Evolutionary conservation across 2,329 filamentous ascomycete species (phyloP).

Genomic region (Elsinoe fawcettii): DNA sequence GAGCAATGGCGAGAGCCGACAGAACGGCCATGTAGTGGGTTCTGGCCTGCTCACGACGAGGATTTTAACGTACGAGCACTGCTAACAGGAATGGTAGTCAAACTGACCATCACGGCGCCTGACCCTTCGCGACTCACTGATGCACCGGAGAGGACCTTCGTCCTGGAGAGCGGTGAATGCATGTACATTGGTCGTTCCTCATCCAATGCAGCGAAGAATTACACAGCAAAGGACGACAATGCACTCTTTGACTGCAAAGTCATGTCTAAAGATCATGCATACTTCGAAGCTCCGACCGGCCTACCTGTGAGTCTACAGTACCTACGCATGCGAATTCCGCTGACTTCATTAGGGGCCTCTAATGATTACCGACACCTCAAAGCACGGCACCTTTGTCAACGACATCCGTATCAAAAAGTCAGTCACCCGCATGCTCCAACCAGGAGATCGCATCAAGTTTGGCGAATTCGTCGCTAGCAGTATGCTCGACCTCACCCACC

Average conservation of each 20-base stretch:
- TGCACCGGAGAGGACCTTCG: constrained; percentile 25
- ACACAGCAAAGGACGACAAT: constrained; percentile 24
- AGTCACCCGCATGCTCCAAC: constrained; percentile 19
- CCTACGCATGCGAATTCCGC: background rate
- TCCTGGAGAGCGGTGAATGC: constrained; percentile 23
- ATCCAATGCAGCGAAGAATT: constrained; percentile 31
- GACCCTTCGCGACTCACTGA: background rate
- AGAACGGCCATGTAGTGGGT: background rate
- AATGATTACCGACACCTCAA: constrained; percentile 27
- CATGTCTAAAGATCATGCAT: constrained; percentile 30
- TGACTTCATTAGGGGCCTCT: constrained; percentile 18
- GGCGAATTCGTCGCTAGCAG: constrained; percentile 23
- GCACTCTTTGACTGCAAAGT: constrained; percentile 32
- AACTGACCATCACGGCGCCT: background rate
- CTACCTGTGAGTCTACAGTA: constrained; percentile 6
- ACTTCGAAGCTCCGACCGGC: constrained; percentile 20
- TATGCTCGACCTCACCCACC: background rate
- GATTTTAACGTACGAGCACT: background rate
- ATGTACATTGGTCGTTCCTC: constrained; percentile 39
- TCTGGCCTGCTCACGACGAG: background rate
- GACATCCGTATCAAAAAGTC: constrained; percentile 21
- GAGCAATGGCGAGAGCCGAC: background rate
- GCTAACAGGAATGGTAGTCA: constrained; percentile 1
- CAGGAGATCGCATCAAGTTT: constrained; percentile 27
- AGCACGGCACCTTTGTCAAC: constrained; percentile 33